Base-by-base conservation (phyloP, 345 rosid species). In the Noccaea caerulescens region DNA sequence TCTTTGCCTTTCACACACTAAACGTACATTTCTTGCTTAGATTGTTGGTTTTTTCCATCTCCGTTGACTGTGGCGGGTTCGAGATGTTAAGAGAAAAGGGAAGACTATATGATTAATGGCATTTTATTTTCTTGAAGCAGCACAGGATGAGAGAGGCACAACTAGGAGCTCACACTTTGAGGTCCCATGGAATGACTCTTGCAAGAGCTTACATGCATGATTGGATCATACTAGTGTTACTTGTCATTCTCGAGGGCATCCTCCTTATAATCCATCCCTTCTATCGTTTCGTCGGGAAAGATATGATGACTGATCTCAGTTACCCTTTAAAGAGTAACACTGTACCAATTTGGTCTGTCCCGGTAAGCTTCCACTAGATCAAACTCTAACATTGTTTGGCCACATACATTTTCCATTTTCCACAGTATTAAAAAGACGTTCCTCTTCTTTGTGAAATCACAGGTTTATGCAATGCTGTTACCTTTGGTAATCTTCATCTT, bases 251-350 rank as follows among this genome's bases (percentile, higher is more conserved):
- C 10, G 86, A 72, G 41, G 47, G 61, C 52, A 25, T 73, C 52
- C 83, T 89, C 71, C 63, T 60, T 71, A 30, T 80, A 23, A 76
- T 89, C 13, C 86, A 85, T 66, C 98, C 98, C 11, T 93, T 89
- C 79, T 86, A 86, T 76, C 91, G 96, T 49, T 93, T 76, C 78
- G 90, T 93, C 14, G 94, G 98, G 34, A 85, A 89, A 74, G 92
- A 91, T 78, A 89, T 93, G 98, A 89, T 90, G 96, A 80, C 82
- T 46, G 92, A 91, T 80, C 90, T 93, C 33, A 86, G 79, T 55
- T 93, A 85, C 77, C 98, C 98, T 5, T 76, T 87, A 65, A 82
- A 86, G 76, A 69, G 77, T 59, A 84, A 89, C 76, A 87, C 94
- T 6, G 85, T 91, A 65, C 98, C 97, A 8, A 68, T 84, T 62